phyloP scores from a whole-genome alignment of 2,329 filamentous ascomycete genomes.

The Chalaropsis thielavioides region DNA sequence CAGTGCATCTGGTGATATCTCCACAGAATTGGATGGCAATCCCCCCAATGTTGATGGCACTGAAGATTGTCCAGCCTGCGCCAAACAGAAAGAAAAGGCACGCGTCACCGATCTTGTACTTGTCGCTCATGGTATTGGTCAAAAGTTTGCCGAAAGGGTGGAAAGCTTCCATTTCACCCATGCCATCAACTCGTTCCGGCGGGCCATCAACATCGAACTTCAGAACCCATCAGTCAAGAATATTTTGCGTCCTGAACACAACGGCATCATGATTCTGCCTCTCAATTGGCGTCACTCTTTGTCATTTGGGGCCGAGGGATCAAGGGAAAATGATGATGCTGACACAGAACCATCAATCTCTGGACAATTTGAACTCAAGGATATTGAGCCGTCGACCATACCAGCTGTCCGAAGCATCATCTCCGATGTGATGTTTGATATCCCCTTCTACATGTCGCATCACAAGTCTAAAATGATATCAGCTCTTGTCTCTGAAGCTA shows the following conservation, averaged over 20 bases:
- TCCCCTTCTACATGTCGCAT: slow-evolving; percentile 93
- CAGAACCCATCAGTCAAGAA: slow-evolving; percentile 58
- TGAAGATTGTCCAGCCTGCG: slow-evolving; percentile 41
- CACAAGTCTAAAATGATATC: slow-evolving; percentile 92
- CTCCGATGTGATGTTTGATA: slow-evolving; percentile 95
- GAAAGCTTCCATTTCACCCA: slow-evolving; percentile 97
- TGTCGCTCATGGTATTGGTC: slow-evolving; percentile 89
- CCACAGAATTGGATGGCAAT: slow-evolving; percentile 20
- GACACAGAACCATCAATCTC: slow-evolving; percentile 34
- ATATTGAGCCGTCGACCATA: slow-evolving; percentile 83
- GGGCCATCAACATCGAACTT: slow-evolving; percentile 74
- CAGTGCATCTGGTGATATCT: slow-evolving; percentile 21
- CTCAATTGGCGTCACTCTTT: slow-evolving; percentile 87
- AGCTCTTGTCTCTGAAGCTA: slow-evolving; percentile 78
- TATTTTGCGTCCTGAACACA: slow-evolving; percentile 56
- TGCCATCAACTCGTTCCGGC: slow-evolving; percentile 78
- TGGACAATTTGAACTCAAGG: slow-evolving; percentile 50
- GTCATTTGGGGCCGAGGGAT: slow-evolving; percentile 68
- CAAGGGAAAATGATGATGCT: slow-evolving; percentile 40
- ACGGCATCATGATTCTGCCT: slow-evolving; percentile 85
- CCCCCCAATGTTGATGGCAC: background rate
- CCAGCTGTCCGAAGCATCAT: slow-evolving; percentile 88
- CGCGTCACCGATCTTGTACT: slow-evolving; percentile 77
- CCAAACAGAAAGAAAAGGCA: slow-evolving; percentile 46
- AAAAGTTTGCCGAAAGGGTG: slow-evolving; percentile 86